Base-by-base conservation (phyloP, 2,329 filamentous ascomycete species). In the Calonectria pteridis region DNA sequence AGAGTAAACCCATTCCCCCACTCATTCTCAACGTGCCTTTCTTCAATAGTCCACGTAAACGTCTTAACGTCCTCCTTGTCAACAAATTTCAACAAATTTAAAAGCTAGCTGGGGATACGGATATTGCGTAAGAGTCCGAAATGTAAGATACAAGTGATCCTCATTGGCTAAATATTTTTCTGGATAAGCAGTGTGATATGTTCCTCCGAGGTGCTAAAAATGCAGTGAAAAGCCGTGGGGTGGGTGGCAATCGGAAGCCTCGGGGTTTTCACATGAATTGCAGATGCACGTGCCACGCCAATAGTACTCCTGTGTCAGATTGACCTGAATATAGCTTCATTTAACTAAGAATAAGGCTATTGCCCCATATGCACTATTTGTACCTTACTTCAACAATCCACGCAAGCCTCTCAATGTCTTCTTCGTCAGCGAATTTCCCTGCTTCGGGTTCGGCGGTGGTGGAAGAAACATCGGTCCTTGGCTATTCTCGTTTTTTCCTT, bases 401-500 rank as follows among this genome's bases (percentile, higher is more conserved):
- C 59, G 37, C 40, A 64, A 49, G 2, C 59, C 40, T 20, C 18
- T 46, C 37, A 64, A 31, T 1, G 59, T 31, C 40, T 49, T 64
- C n/a, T 29, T 64, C 4, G 37, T 49, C 1, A 64, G 40, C 4
- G 59, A 64, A 29, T 20, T 31, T 6, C 40, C 40, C n/a, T 64
- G 40, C 29, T 46, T 40, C 20, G 26, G 59, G 20, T 64, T 49
- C 11, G 40, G 37, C 20, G 59, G 59, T 4, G 59, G 59, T 4
- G 59, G 59, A 33, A 49, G 59, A 49, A 64, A 64, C 59, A 64
- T 64, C 10, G 59, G 59, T 28, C 26, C 59, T 20, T 31, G 29
- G 4, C 26, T 33, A 18, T 40, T 28, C 35, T 40, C 40, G 33
- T 29, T 64, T 4, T 64, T 33, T 11, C 55, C 55, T 28, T 64